Conservation (phyloP, 2,329 filamentous ascomycete species). For the Lachnellula hyalina region DNA sequence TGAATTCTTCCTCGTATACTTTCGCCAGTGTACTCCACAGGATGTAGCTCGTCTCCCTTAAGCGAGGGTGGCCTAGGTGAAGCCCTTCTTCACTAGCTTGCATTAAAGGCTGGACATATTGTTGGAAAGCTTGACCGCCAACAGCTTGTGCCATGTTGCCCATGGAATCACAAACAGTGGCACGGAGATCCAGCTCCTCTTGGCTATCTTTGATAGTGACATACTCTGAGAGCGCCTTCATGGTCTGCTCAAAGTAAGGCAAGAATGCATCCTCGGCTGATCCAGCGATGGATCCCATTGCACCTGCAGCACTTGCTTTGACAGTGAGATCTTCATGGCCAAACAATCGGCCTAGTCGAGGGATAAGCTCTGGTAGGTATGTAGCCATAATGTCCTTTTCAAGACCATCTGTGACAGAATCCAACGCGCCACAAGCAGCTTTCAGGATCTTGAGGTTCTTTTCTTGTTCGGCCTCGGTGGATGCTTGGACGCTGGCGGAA, state of each 20-base stretch:
- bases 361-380: conserved; percentile 79
- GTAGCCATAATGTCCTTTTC: conserved; percentile 74
- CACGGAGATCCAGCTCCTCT: conserved; percentile 84
- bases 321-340: conserved; percentile 80
- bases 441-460: conserved; percentile 82
- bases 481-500: conserved; percentile 63
- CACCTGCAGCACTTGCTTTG: conserved; percentile 83
- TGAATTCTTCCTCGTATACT: conserved; percentile 82
- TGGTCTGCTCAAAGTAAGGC: conserved; percentile 87
- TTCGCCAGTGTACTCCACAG: conserved; percentile 93
- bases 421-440: conserved; percentile 82
- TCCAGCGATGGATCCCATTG: conserved; percentile 83
- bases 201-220: conserved; percentile 82
- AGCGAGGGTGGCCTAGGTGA: conserved; percentile 78
- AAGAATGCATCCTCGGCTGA: conserved; percentile 78
- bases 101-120: conserved; percentile 88
- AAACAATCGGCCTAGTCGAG: conserved; percentile 78
- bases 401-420: conserved; percentile 82
- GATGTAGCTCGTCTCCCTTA: conserved; percentile 95
- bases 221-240: conserved; percentile 81
- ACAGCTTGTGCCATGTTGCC: conserved; percentile 89
- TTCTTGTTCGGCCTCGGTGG: conserved; percentile 60
- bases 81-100: conserved; percentile 87
- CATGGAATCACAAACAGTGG: conserved; percentile 86
- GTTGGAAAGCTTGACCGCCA: conserved; percentile 79